These are phyloP conservation scores for Senecio squalidus DNA, from an alignment of 140 eudicot genomes.

Conservation along the genomic window DNA sequence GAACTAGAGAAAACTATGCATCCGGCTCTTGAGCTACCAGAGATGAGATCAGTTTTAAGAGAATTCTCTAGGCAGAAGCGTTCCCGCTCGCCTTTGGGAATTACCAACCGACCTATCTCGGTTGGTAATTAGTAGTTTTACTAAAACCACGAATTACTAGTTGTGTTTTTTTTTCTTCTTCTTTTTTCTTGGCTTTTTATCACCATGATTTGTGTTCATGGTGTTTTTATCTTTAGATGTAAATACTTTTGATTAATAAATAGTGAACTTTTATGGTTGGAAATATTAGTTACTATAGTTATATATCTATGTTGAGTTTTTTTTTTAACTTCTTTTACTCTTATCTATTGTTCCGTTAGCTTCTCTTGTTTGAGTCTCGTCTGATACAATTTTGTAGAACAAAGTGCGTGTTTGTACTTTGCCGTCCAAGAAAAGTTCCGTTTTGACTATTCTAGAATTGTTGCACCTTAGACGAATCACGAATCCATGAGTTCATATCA, in stretches of 20 bases:
- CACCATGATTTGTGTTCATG: constrained; percentile 2
- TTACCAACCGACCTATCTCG: constrained; percentile 44
- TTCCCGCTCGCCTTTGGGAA: constrained; percentile 72
- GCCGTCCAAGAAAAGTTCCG: too few species aligned
- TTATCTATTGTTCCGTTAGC: too few species aligned
- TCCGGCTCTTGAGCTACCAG: constrained; percentile 35
- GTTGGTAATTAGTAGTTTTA: constrained; percentile 34
- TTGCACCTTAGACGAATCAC: too few species aligned
- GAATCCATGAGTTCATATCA: too few species aligned
- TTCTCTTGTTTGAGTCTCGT: too few species aligned
- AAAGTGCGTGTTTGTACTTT: too few species aligned
- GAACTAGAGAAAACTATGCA: constrained; percentile 64
- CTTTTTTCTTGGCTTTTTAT: neutral
- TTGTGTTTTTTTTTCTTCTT: neutral
- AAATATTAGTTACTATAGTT: neutral
- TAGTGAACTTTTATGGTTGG: neutral
- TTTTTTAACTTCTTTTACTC: neutral
- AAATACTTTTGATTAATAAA: constrained; percentile 25
- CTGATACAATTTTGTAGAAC: too few species aligned
- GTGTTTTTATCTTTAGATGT: constrained; percentile 26
- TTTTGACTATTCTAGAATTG: too few species aligned
- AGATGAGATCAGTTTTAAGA: constrained; percentile 27
- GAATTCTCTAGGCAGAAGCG: constrained; percentile 46
- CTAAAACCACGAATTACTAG: neutral
- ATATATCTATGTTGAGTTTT: neutral